These are phyloP conservation scores for Fusarium fujikuroi DNA, from an alignment of 2,329 filamentous ascomycete species.

Conservation along the genomic window DNA sequence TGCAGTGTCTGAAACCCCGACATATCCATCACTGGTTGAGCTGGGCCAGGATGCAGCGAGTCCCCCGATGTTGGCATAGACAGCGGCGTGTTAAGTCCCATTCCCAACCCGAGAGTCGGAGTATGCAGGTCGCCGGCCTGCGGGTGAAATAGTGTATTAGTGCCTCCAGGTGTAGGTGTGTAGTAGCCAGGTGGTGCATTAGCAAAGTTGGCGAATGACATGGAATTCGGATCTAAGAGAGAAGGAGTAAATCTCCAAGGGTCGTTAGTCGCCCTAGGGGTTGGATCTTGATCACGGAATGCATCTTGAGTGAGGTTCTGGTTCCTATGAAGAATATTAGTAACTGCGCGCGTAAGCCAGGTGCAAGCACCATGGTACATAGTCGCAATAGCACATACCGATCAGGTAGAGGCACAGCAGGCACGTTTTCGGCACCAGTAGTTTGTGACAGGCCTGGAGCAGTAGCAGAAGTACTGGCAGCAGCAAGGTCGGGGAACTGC, in stretches of 20 bases:
- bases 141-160: conserved; percentile 81
- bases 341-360: not conserved
- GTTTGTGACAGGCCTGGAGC: conserved; percentile 52
- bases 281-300: conserved; percentile 80
- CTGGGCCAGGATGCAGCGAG: conserved; percentile 67
- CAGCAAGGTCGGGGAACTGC: conserved; percentile 79
- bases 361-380: not conserved
- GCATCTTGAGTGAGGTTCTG: conserved; percentile 43
- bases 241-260: conserved; percentile 90
- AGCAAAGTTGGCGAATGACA: conserved; percentile 81
- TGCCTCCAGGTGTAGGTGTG: conserved; percentile 84
- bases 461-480: conserved; percentile 60
- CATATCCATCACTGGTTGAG: conserved; percentile 67
- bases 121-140: conserved; percentile 91
- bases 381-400: conserved; percentile 38
- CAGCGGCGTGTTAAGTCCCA: conserved; percentile 83
- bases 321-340: conserved; percentile 35
- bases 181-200: conserved; percentile 87
- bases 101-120: conserved; percentile 76
- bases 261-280: conserved; percentile 81
- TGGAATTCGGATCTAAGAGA: conserved; percentile 85
- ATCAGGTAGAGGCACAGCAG: conserved; percentile 41
- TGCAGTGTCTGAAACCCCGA: conserved; percentile 72
- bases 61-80: conserved; percentile 79
- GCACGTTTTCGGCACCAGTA: conserved; percentile 45